A percentile compares a stretch with the other conserved stretches of the same genome.
Evolutionary conservation across 2,329 filamentous ascomycete species (phyloP).

Genomic region (Cordyceps javanica): DNA sequence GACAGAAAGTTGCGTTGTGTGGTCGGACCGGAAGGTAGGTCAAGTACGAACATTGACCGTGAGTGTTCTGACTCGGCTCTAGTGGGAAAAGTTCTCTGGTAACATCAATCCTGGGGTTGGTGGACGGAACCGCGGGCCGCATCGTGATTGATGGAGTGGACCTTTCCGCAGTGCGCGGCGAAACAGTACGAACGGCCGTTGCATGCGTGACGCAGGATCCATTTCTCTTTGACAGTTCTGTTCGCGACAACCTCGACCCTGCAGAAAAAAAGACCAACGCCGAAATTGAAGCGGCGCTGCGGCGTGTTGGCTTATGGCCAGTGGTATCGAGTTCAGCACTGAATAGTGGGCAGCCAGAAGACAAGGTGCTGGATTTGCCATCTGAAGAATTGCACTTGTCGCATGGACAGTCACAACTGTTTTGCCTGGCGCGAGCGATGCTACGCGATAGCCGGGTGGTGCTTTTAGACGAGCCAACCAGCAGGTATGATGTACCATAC

Average conservation of each 20-base stretch:
- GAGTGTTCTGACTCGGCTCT: neutral
- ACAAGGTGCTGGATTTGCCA: neutral
- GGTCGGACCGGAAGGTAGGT: constrained; percentile 3
- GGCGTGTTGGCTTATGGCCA: neutral
- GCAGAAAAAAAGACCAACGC: neutral
- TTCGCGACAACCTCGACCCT: constrained; percentile 1
- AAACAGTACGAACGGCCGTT: neutral
- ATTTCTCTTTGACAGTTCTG: constrained; percentile 2
- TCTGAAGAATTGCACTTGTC: constrained; percentile 3
- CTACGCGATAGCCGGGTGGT: constrained; percentile 2
- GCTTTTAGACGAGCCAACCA: constrained; percentile 4
- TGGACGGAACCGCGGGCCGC: neutral
- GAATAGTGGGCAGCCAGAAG: neutral
- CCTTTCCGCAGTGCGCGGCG: neutral
- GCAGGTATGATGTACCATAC: neutral
- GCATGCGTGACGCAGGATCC: constrained; percentile 1
- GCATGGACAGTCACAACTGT: constrained; percentile 2
- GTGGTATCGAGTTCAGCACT: neutral
- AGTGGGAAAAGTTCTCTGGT: constrained; percentile 7
- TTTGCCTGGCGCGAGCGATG: neutral
- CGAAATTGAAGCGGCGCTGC: neutral
- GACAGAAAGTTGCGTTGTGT: neutral
- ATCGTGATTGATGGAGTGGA: constrained; percentile 3
- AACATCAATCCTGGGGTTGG: constrained; percentile 5
- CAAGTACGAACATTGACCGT: neutral